Evolutionary conservation across 1,284 basidiomycete species (phyloP), one percentile per base, ranked within the genome.

Genomic region (Sanghuangporus weigelae): DNA sequence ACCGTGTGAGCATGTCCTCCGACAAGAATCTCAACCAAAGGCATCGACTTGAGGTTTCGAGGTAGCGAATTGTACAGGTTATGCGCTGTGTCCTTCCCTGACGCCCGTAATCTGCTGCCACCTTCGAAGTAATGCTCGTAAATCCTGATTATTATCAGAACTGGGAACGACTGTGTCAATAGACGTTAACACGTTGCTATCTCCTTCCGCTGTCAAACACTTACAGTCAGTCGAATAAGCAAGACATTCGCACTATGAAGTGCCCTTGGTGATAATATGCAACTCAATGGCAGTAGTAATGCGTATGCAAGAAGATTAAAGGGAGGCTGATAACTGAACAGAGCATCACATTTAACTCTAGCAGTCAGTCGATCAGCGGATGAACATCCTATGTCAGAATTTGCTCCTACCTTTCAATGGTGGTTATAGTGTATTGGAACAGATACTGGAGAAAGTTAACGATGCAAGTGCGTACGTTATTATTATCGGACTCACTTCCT

Each of bases 311-410:
- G 74, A 36, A 93, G 78, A 69, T 92, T 93, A 79, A 93, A 93
- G 0, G 93, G 92, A 1, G 90, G 92, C 68, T 94, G 87, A 72
- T 95, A 96, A 58, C 89, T 93, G 77, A 96, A 93, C n/a, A 96
- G 77, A 0, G 91, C 90, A 73, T 95, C 93, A 6, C 87, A 87
- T 73, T 94, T 93, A 71, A 94, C 90, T 8, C 90, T 55, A 57
- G 7, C 10, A 51, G 23, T 23, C 19, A 26, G n/a, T 23, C 12
- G 23, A 21, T 46, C 23, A 6, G 63, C n/a, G 23, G 46, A 11
- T 40, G 49, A 53, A 50, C 60, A 12, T 21, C 40, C 40, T 53
- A 58, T 42, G 26, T 6, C 21, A 31, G 21, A 51, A 2, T 5
- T 8, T 38, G 21, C 7, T 31, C 81, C 67, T 68, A 90, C 90